A percentile compares a stretch with the other conserved stretches of the same genome.
Conservation (phyloP, 495 filamentous ascomycete species). For the Penicillium robsamsonii region DNA sequence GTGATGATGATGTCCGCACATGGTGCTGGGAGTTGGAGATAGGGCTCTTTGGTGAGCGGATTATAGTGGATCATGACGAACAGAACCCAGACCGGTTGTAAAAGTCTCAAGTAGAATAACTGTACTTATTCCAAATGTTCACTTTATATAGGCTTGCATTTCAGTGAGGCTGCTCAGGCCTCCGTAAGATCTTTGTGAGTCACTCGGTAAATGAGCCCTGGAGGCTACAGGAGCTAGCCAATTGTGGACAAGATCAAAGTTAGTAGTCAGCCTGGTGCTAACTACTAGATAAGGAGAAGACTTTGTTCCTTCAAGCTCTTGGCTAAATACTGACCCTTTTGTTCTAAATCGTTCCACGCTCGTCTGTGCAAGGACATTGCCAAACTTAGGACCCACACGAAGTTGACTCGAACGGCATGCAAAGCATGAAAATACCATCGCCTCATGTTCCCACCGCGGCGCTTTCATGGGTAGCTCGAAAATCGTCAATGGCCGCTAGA, state of each 20-base stretch:
- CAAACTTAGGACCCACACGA: background rate
- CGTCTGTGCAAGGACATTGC: background rate
- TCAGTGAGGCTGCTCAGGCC: background rate
- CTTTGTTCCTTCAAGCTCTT: background rate
- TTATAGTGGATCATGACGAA: conserved; percentile 18
- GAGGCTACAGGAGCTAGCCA: background rate
- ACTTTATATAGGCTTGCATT: background rate
- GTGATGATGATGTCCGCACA: conserved; percentile 31
- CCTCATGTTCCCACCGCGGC: too few relatives aligned
- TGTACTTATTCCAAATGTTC: background rate
- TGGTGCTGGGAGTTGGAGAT: conserved; percentile 27
- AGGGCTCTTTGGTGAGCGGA: conserved; percentile 21
- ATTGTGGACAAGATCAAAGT: background rate
- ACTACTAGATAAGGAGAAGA: too few relatives aligned
- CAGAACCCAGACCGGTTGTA: background rate
- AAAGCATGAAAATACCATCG: background rate
- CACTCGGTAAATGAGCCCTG: background rate
- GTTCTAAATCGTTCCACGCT: background rate
- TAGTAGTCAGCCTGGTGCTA: background rate
- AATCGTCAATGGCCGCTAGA: too few relatives aligned
- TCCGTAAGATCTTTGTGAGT: background rate
- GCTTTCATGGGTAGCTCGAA: too few relatives aligned
- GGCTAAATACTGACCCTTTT: background rate
- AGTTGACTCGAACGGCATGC: background rate
- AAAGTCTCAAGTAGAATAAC: background rate